phyloP scores from a whole-genome alignment of 2,329 filamentous ascomycete genomes.

The Ophiostoma himal-ulmi region DNA sequence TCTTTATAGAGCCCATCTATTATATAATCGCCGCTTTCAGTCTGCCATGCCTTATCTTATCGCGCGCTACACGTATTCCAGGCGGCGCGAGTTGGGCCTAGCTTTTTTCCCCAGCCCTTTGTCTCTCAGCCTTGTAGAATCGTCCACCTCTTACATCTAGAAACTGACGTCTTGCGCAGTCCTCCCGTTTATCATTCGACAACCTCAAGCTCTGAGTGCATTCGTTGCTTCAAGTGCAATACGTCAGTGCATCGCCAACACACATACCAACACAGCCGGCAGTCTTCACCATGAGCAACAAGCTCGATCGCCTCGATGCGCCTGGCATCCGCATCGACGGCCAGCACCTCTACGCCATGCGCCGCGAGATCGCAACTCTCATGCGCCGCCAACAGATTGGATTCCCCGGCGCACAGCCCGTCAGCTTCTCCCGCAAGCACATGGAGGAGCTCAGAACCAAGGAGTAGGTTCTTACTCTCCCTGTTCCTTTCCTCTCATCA shows the following conservation, averaged over 20 bases:
- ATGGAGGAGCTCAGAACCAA: slow-evolving; percentile 71
- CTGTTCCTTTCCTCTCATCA: not conserved
- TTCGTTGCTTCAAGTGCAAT: not conserved
- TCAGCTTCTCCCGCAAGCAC: slow-evolving; percentile 81
- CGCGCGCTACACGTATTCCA: not conserved
- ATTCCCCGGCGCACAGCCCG: slow-evolving; percentile 90
- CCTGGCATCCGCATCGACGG: slow-evolving; percentile 61
- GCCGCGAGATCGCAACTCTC: slow-evolving; percentile 66
- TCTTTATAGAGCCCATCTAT: not conserved
- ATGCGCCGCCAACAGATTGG: slow-evolving; percentile 61
- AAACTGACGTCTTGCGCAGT: not conserved
- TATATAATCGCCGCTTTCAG: not conserved
- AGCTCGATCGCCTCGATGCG: slow-evolving; percentile 48
- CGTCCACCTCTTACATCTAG: not conserved
- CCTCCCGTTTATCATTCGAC: not conserved
- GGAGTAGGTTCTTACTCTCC: slow-evolving; percentile 51
- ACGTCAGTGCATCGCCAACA: not conserved
- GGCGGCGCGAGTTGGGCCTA: not conserved
- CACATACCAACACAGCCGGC: not conserved
- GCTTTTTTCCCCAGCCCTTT: not conserved
- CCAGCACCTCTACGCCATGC: slow-evolving; percentile 53
- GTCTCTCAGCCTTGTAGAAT: not conserved
- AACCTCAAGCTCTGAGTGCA: too few species aligned
- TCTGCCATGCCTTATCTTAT: not conserved
- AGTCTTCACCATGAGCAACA: slow-evolving; percentile 17